phyloP scores from a whole-genome alignment of 2,329 filamentous ascomycete species.

The Davidsoniella eucalypti region DNA sequence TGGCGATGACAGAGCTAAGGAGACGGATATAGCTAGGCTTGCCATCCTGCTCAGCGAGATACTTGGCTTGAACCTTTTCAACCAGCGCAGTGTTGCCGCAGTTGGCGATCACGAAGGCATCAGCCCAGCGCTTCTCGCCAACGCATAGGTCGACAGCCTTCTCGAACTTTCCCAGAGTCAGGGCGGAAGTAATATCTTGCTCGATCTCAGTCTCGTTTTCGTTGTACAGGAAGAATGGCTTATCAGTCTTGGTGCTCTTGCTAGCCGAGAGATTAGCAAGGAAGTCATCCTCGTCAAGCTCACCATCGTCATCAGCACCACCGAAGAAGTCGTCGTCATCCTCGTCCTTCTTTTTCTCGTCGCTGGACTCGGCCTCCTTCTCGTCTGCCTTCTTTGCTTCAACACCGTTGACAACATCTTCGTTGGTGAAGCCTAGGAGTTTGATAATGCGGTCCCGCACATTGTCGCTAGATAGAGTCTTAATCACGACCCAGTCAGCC shows the following conservation, averaged over 20 bases:
- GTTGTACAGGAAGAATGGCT: constrained; percentile 79
- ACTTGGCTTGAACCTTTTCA: constrained; percentile 83
- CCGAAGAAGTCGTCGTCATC: constrained; percentile 60
- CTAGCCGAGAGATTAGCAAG: constrained; percentile 69
- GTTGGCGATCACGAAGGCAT: constrained; percentile 96
- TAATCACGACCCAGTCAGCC: constrained; percentile 88
- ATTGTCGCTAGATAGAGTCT: constrained; percentile 61
- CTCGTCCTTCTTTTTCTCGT: constrained; percentile 42
- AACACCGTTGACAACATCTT: constrained; percentile 24
- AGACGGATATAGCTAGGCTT: constrained; percentile 85
- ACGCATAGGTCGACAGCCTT: constrained; percentile 80
- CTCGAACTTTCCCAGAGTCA: constrained; percentile 83
- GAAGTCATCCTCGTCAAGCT: constrained; percentile 62
- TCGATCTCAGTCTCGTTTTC: constrained; percentile 74
- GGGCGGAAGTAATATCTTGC: constrained; percentile 67
- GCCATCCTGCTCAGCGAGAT: constrained; percentile 66
- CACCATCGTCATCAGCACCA: constrained; percentile 40
- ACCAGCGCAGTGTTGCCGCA: constrained; percentile 87
- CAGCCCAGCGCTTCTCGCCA: constrained; percentile 75
- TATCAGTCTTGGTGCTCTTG: constrained; percentile 84
- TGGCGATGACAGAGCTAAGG: constrained; percentile 78
- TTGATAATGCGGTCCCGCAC: constrained; percentile 75
- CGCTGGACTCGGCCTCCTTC: constrained; percentile 20
- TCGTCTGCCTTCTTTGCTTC: constrained; percentile 17
- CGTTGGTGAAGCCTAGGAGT: constrained; percentile 70